phyloP scores from a whole-genome alignment of 139 green algal genomes.

The Tetratostichococcus sp. region DNA sequence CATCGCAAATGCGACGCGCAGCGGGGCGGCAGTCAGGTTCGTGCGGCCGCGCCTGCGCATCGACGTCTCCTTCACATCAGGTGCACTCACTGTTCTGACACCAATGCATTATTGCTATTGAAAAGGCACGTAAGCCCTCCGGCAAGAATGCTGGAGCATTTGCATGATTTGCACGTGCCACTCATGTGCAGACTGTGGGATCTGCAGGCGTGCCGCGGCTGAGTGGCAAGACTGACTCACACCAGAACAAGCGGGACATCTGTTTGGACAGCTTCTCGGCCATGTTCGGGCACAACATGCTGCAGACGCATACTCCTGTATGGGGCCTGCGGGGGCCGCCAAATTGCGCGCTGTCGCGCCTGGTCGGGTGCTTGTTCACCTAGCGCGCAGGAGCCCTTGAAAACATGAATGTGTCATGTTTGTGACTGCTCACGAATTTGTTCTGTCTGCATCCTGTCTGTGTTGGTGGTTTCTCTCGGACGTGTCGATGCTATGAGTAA shows the following conservation, averaged over 20 bases:
- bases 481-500: too few relatives aligned
- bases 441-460: too few relatives aligned
- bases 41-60: neutral
- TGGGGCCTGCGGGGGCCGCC: neutral
- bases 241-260: neutral
- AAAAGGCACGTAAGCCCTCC: too few relatives aligned
- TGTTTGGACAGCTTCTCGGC: neutral
- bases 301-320: neutral
- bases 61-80: neutral
- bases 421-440: too few relatives aligned
- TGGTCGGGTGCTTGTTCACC: neutral
- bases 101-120: too few relatives aligned
- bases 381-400: neutral
- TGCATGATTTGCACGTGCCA: too few relatives aligned
- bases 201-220: neutral
- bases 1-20: conserved; percentile 20
- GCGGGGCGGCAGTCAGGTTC: neutral
- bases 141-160: too few relatives aligned
- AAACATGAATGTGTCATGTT: too few relatives aligned
- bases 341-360: neutral
- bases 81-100: too few relatives aligned
- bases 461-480: too few relatives aligned
- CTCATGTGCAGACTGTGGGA: too few relatives aligned
- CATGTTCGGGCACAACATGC: neutral
- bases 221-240: neutral